Base-by-base conservation (phyloP, 2,329 filamentous ascomycete species). In the Graphilbum fragrans region DNA sequence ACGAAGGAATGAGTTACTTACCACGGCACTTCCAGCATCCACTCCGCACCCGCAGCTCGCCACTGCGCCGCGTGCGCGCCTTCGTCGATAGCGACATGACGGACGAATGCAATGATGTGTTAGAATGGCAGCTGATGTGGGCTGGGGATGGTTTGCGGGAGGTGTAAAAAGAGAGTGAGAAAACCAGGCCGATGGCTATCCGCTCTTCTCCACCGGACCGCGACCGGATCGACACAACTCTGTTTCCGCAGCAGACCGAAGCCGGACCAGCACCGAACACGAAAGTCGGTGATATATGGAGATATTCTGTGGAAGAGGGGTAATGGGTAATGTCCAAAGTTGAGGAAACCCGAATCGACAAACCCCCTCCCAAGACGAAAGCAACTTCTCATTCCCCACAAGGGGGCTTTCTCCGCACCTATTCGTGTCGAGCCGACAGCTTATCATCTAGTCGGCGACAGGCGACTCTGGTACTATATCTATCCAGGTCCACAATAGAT, bases 1-100 rank as follows among this genome's bases (percentile, higher is more conserved):
- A n/a, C 10, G 18, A 20, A 18, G 19, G 32, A 34, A 8, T 18
- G 32, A 8, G 4, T n/a, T 8, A 14, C 38, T 18, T 35, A 40
- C 38, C 38, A 6, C 38, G 38, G 22, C 38, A 40, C 17, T 40
- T 40, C 38, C 38, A 40, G 32, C 38, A 40, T 3, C 38, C 38
- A 17, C 38, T 40, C 4, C 38, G 38, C 6, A 40, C 38, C 11
- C 38, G 38, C 10, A 16, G 18, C 22, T 40, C 38, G 12, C 21
- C 14, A 7, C 29, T 20, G 16, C 38, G 29, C 8, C 37, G 17
- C 27, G 11, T 33, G 16, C 11, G 31, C 7, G 20, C 20, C 8
- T 25, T 34, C 21, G 20, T 20, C 5, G 29, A 10, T 3, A 4
- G 18, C 3, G 29, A 34, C 38, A 39, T 39, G n/a, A n/a, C n/a